phyloP scores from a whole-genome alignment of 225 moss, liverwort and hornwort species.

The Antitrichia curtipendula region DNA sequence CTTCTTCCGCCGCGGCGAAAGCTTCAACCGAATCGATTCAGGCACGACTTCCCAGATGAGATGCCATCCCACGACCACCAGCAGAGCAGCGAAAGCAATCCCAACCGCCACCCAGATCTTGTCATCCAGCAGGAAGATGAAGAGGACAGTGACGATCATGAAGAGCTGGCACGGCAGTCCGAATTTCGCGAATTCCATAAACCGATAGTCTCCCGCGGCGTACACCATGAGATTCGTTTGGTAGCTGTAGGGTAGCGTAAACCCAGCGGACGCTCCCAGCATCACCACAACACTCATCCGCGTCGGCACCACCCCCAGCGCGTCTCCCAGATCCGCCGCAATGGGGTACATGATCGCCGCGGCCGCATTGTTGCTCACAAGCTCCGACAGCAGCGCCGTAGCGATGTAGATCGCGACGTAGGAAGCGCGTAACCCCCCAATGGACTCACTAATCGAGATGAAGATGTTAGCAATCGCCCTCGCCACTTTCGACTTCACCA shows the following conservation, averaged over 20 bases:
- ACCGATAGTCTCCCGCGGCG: conserved; percentile 12
- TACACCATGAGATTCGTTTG: conserved; percentile 25
- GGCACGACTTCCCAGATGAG: neutral
- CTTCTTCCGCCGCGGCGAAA: neutral
- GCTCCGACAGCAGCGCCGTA: conserved; percentile 8
- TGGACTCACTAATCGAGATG: neutral
- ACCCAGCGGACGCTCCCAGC: conserved; percentile 11
- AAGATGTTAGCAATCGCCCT: neutral
- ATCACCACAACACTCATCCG: conserved; percentile 18
- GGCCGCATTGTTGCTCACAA: conserved; percentile 16
- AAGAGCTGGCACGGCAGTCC: conserved; percentile 1
- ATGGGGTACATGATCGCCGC: conserved; percentile 24
- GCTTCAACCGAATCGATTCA: neutral
- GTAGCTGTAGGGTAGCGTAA: conserved; percentile 12
- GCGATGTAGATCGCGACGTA: conserved; percentile 12
- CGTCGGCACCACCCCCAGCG: neutral
- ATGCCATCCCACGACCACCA: neutral
- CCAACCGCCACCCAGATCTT: conserved; percentile 6
- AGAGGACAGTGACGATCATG: neutral
- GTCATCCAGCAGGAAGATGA: conserved; percentile 8
- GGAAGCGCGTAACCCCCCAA: neutral
- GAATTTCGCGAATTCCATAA: conserved; percentile 17
- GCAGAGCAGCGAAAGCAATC: neutral
- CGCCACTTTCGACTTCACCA: neutral
- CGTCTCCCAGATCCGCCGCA: neutral